phyloP scores from a whole-genome alignment of 2,329 filamentous ascomycete species.

The Orbilia ellipsospora region DNA sequence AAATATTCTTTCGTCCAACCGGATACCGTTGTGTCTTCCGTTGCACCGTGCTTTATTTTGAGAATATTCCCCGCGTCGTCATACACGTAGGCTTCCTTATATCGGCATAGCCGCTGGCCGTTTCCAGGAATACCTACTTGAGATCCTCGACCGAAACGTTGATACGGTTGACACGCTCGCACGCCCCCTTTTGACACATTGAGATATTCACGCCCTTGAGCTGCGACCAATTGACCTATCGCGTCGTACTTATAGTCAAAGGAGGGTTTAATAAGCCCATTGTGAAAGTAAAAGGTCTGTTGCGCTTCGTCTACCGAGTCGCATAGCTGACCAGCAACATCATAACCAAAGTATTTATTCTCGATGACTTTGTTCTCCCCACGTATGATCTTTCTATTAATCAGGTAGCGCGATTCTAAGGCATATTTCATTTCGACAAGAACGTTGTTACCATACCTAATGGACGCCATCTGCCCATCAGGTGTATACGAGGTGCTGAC shows the following conservation, averaged over 20 bases:
- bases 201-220: conserved; percentile 39
- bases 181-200: conserved; percentile 3
- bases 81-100: conserved; percentile 37
- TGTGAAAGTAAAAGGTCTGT: conserved; percentile 58
- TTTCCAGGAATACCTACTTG: background rate
- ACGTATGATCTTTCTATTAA: background rate
- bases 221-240: conserved; percentile 22
- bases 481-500: too few species aligned
- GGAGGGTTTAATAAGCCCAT: conserved; percentile 48
- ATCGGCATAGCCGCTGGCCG: conserved; percentile 13
- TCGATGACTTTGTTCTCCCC: conserved; percentile 25
- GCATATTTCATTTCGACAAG: background rate
- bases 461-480: too few species aligned
- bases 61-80: conserved; percentile 39
- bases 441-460: background rate
- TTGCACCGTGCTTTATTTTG: conserved; percentile 8
- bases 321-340: conserved; percentile 55
- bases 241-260: conserved; percentile 48
- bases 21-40: background rate
- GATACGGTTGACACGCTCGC: background rate
- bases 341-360: conserved; percentile 56
- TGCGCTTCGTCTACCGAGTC: conserved; percentile 56
- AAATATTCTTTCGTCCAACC: conserved; percentile 34
- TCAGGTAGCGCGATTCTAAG: background rate
- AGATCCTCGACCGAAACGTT: background rate